These are phyloP conservation scores for Globisporangium parvum DNA, from an alignment of 352 stramenopile species.

Conservation along the genomic window DNA sequence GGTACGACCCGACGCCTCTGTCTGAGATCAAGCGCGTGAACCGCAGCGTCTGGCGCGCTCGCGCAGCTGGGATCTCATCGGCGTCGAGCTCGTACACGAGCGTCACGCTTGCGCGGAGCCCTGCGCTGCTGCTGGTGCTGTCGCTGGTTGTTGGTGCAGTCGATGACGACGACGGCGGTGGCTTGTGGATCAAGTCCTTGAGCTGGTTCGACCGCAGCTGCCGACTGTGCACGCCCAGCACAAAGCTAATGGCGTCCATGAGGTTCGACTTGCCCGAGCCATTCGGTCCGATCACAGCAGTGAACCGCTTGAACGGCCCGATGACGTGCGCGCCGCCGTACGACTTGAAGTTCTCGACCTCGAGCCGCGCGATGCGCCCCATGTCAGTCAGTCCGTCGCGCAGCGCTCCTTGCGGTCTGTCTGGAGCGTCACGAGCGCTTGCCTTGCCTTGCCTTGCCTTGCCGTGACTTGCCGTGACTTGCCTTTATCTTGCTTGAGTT, in stretches of 20 bases:
- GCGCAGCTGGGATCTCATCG: slow-evolving; percentile 47
- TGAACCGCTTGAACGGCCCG: slow-evolving; percentile 97
- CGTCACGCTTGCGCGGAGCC: slow-evolving; percentile 84
- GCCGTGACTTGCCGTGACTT: too few species aligned
- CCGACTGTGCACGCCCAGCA: slow-evolving; percentile 95
- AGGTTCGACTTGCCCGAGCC: slow-evolving; percentile 92
- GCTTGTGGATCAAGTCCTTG: slow-evolving; percentile 94
- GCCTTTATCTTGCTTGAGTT: too few species aligned
- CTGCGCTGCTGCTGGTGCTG: slow-evolving; percentile 32
- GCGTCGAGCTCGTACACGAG: slow-evolving; percentile 90
- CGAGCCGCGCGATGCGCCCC: slow-evolving; percentile 89
- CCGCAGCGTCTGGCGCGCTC: slow-evolving; percentile 59
- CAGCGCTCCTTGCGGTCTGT: too few species aligned
- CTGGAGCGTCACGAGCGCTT: too few species aligned
- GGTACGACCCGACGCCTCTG: slow-evolving; percentile 86
- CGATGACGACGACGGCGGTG: slow-evolving; percentile 6
- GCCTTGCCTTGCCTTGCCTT: too few species aligned
- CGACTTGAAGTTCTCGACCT: slow-evolving; percentile 99
- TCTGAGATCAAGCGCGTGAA: slow-evolving; percentile 94
- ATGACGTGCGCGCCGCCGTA: slow-evolving; percentile 93
- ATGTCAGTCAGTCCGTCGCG: slow-evolving; percentile 43
- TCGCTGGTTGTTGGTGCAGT: background rate
- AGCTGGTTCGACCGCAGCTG: slow-evolving; percentile 96
- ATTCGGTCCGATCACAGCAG: slow-evolving; percentile 97
- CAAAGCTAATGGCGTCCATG: slow-evolving; percentile 98